Percentiles rank a stretch among this genome's conserved stretches.
Evolutionary conservation across 2,329 filamentous ascomycete genomes (phyloP).

Genomic region (Escovopsis sp.): DNA sequence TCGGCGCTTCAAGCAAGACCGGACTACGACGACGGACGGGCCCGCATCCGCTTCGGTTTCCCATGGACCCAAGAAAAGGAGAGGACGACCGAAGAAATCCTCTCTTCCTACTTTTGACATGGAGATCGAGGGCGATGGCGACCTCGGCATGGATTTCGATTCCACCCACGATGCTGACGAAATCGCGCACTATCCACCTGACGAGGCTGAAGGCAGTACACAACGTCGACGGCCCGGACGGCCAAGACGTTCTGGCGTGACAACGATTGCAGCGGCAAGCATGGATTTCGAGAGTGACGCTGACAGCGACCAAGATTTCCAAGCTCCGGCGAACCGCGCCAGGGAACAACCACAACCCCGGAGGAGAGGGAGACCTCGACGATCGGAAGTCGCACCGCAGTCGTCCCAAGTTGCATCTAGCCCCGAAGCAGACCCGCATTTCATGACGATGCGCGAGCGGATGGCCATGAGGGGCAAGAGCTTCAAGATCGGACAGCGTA

Average conservation of each 20-base stretch:
- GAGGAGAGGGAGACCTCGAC: slow-evolving; percentile 11
- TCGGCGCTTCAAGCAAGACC: slow-evolving; percentile 17
- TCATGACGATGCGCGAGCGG: slow-evolving; percentile 42
- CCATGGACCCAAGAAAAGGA: slow-evolving; percentile 8
- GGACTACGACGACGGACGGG: not conserved
- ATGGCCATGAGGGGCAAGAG: slow-evolving; percentile 37
- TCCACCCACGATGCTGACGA: slow-evolving; percentile 5
- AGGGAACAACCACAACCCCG: not conserved
- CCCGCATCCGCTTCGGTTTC: slow-evolving; percentile 2
- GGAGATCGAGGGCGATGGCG: slow-evolving; percentile 1
- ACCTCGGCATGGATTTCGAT: slow-evolving; percentile 4
- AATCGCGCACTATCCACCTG: slow-evolving; percentile 2
- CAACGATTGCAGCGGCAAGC: slow-evolving; percentile 10
- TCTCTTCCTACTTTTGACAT: not conserved
- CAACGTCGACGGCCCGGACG: slow-evolving; percentile 9
- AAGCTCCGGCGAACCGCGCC: not conserved
- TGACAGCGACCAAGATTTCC: not conserved
- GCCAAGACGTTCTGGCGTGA: slow-evolving; percentile 12
- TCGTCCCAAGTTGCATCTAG: slow-evolving; percentile 2
- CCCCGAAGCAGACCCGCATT: slow-evolving; percentile 13
- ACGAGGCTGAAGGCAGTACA: not conserved
- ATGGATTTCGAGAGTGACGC: slow-evolving; percentile 1
- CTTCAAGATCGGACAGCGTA: slow-evolving; percentile 33
- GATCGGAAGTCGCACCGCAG: slow-evolving; percentile 7
- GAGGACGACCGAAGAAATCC: slow-evolving; percentile 16